Evolutionary conservation across 2,329 filamentous ascomycete species (phyloP), one percentile per base, ranked within the genome.

Genomic region (Tolypocladium ophioglossoides): DNA sequence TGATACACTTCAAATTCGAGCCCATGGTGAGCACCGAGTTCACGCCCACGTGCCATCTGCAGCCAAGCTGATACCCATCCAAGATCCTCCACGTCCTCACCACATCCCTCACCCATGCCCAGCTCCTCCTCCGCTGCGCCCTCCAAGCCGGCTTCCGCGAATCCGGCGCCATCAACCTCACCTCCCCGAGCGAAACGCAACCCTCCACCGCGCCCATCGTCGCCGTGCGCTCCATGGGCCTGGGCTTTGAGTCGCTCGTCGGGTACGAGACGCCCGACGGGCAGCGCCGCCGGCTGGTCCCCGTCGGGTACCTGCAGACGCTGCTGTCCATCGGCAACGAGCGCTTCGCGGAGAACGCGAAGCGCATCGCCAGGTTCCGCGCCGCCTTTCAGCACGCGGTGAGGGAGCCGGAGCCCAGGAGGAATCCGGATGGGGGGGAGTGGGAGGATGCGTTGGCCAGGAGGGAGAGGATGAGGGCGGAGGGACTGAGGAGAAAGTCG

Each of bases 81-180:
- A 60, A 95, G 91, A 96, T 96, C 61, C 80, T 97, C 1, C 92
- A 97, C 62, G 78, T 97, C 46, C 79, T 95, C 62, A 84, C 89
- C 7, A 83, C 90, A 18, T 92, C 89, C 0, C 75, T 84, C 0
- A 71, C 79, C 14, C 82, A 92, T 62, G 90, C 92, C 4, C 87
- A 95, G 60, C 75, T 80, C 10, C 76, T 95, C 20, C 78, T 96
- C 16, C 78, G 84, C 12, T 88, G 87, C 47, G 91, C 88, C 2
- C 76, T 92, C 11, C 81, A 84, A 61, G 86, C 90, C 4, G 92
- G 92, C 0, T 96, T 96, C 66, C 84, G 92, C 16, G 92, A 97
- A 71, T 94, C 87, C 56, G 92, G 92, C 20, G 86, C 92, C 51
- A 78, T 95, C 55, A 89, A 86, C 63, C 66, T 89, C 49, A 68